phyloP scores from a whole-genome alignment of 1,284 basidiomycete species.

The Melampsora allii-populina region DNA sequence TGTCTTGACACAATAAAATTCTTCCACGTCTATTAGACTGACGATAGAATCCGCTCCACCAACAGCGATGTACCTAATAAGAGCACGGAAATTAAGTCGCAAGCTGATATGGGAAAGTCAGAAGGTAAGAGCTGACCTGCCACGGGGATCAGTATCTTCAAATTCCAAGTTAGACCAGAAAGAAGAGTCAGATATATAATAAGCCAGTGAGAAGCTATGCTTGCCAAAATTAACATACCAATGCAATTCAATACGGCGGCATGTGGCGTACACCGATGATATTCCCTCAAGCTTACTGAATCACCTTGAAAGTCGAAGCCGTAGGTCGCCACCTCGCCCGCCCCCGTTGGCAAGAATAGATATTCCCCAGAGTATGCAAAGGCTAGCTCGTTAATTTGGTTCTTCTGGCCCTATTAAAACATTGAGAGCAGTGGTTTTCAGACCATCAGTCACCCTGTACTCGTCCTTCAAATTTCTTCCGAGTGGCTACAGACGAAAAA shows the following conservation, averaged over 20 bases:
- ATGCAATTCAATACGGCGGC: slow-evolving; percentile 26
- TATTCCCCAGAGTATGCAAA: slow-evolving; percentile 25
- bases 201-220: not conserved
- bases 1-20: slow-evolving; percentile 34
- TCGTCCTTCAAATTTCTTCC: not conserved
- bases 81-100: not conserved
- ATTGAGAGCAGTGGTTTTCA: not conserved
- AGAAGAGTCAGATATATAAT: not conserved
- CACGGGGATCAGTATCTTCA: slow-evolving; percentile 23
- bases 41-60: slow-evolving; percentile 27
- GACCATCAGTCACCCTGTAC: not conserved
- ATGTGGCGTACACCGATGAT: slow-evolving; percentile 20
- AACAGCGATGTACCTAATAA: slow-evolving; percentile 18
- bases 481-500: not conserved
- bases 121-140: slow-evolving; percentile 1
- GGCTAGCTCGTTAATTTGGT: slow-evolving; percentile 27
- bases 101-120: no score
- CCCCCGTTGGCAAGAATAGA: slow-evolving; percentile 27
- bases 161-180: not conserved
- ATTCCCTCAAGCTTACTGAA: slow-evolving; percentile 11
- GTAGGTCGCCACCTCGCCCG: slow-evolving; percentile 19
- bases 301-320: slow-evolving; percentile 4
- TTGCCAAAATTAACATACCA: not conserved
- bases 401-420: slow-evolving; percentile 17
- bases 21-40: slow-evolving; percentile 20